These are phyloP conservation scores for Erigeron philadelphicus DNA, from an alignment of 140 eudicot species.

Conservation along the genomic window DNA sequence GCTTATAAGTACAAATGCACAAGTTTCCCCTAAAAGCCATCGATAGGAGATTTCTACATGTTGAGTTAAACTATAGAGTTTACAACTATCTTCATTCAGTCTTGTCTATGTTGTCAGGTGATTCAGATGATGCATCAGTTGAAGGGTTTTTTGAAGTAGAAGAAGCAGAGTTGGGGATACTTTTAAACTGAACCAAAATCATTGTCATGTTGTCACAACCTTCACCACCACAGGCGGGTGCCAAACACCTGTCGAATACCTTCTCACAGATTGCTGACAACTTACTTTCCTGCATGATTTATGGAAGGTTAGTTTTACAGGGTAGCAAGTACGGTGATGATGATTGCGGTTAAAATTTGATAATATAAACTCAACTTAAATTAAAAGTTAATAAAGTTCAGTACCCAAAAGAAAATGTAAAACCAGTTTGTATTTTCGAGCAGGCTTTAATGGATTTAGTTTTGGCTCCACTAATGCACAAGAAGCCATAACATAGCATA, in stretches of 20 bases:
- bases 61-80: neutral
- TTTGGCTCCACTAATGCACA: neutral
- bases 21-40: conserved; percentile 7
- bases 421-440: neutral
- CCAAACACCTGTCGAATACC: conserved; percentile 68
- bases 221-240: conserved; percentile 71
- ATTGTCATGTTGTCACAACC: conserved; percentile 97
- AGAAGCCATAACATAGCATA: neutral
- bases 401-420: neutral
- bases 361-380: neutral
- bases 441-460: neutral
- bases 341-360: too few species aligned
- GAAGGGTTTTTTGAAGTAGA: conserved; percentile 27
- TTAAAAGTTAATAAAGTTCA: neutral
- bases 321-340: too few species aligned
- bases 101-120: conserved; percentile 19
- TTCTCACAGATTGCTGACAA: conserved; percentile 67
- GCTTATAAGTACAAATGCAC: conserved; percentile 17
- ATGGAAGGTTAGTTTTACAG: neutral
- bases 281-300: conserved; percentile 53
- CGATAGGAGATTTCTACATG: neutral
- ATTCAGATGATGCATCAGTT: conserved; percentile 22
- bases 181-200: conserved; percentile 77
- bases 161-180: conserved; percentile 16
- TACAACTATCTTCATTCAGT: conserved; percentile 18